Evolutionary conservation across 495 filamentous ascomycete genomes (phyloP).

Genomic region (Parachaetomium inaequale): DNA sequence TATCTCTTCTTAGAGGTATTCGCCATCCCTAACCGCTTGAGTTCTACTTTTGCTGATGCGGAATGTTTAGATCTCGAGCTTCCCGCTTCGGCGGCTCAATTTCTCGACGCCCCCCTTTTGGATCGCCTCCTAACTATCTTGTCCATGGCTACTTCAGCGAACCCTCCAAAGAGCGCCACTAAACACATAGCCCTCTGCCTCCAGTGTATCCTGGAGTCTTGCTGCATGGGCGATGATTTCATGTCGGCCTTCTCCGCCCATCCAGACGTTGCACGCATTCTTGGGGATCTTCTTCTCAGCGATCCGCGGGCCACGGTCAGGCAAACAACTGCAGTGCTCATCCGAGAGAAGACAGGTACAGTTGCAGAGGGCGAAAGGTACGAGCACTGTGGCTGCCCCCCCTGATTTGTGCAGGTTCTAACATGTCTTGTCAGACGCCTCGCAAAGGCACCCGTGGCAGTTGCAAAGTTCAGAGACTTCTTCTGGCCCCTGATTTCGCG

Average conservation of each 20-base stretch:
- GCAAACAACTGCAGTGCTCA: slow-evolving; percentile 38
- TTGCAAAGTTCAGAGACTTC: slow-evolving; percentile 38
- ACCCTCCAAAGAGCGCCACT: slow-evolving; percentile 33
- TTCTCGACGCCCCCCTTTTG: slow-evolving; percentile 33
- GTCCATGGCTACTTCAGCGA: slow-evolving; percentile 11
- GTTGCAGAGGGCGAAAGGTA: slow-evolving; percentile 15
- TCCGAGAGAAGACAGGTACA: slow-evolving; percentile 25
- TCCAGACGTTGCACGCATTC: slow-evolving; percentile 26
- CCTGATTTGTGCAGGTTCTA: not conserved
- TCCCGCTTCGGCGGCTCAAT: slow-evolving; percentile 21
- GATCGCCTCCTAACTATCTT: slow-evolving; percentile 41
- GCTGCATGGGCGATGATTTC: slow-evolving; percentile 54
- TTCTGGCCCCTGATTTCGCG: slow-evolving; percentile 49
- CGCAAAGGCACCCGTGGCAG: slow-evolving; percentile 14
- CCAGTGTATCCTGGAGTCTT: slow-evolving; percentile 61
- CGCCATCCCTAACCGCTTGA: not conserved
- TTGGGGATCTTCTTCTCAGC: slow-evolving; percentile 41
- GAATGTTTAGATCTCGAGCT: slow-evolving; percentile 22
- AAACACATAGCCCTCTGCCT: slow-evolving; percentile 53
- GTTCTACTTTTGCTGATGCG: not conserved
- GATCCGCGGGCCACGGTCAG: slow-evolving; percentile 42
- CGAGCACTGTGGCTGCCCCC: not conserved
- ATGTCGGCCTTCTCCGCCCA: slow-evolving; percentile 55
- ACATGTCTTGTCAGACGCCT: not conserved
- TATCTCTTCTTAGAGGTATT: slow-evolving; percentile 45